Evolutionary conservation across 352 stramenopile genomes (phyloP).

Genomic region (Aphanomyces astaci): DNA sequence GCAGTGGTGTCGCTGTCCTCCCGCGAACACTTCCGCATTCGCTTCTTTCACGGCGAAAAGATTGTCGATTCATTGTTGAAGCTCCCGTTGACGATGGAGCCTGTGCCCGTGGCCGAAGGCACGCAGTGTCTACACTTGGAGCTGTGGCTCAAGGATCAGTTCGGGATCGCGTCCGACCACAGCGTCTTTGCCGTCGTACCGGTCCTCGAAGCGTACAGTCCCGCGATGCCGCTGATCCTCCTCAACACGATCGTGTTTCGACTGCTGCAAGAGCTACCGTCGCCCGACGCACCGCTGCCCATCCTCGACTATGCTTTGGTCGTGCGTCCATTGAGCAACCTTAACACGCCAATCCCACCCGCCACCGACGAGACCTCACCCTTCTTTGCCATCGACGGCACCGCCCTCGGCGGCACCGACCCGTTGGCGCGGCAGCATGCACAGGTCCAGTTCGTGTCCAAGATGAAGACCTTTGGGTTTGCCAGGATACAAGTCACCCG

Average conservation of each 20-base stretch:
- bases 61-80: conserved; percentile 20
- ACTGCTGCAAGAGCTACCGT: conserved; percentile 33
- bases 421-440: conserved; percentile 48
- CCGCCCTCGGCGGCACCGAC: conserved; percentile 27
- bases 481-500: conserved; percentile 52
- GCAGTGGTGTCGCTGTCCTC: neutral
- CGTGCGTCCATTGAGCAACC: conserved; percentile 46
- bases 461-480: conserved; percentile 68
- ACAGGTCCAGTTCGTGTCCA: conserved; percentile 52
- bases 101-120: conserved; percentile 24
- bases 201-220: conserved; percentile 69
- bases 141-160: conserved; percentile 53
- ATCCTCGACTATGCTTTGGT: conserved; percentile 60
- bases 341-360: conserved; percentile 46
- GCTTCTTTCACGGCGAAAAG: conserved; percentile 14
- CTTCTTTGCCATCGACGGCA: conserved; percentile 54
- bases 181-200: conserved; percentile 71
- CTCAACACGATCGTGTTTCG: conserved; percentile 56
- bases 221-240: conserved; percentile 68
- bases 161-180: conserved; percentile 41
- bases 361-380: conserved; percentile 46
- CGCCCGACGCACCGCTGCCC: conserved; percentile 36
- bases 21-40: conserved; percentile 5
- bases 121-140: conserved; percentile 69
- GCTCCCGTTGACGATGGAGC: conserved; percentile 16